Conservation (phyloP, 495 filamentous ascomycete species). For the Delitschia confertaspora region DNA sequence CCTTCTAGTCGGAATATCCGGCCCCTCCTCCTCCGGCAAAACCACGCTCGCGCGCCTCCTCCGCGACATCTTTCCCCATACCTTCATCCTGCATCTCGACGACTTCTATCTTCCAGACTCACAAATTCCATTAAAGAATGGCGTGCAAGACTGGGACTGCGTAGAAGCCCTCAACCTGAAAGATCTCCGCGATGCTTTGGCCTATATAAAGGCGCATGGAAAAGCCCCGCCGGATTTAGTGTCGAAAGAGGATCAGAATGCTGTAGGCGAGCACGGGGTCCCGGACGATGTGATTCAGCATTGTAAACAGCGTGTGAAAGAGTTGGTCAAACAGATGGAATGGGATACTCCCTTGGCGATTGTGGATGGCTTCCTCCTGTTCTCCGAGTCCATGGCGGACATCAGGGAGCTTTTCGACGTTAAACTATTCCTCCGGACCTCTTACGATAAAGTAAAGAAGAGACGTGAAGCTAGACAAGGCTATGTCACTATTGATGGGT, state of each 20-base stretch:
- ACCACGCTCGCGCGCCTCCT: constrained; percentile 39
- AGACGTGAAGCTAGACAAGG: constrained; percentile 65
- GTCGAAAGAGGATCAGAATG: constrained; percentile 72
- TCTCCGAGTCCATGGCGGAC: constrained; percentile 33
- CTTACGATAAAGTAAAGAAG: constrained; percentile 49
- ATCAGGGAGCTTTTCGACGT: constrained; percentile 57
- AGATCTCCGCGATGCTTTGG: constrained; percentile 51
- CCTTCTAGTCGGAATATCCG: constrained; percentile 60
- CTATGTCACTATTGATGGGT: constrained; percentile 80
- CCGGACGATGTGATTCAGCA: constrained; percentile 34
- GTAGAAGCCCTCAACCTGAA: constrained; percentile 59
- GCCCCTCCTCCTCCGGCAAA: constrained; percentile 37
- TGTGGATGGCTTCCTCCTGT: constrained; percentile 81
- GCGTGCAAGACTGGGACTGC: constrained; percentile 82
- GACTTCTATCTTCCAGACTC: constrained; percentile 80
- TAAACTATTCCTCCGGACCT: constrained; percentile 63
- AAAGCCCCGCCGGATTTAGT: constrained; percentile 52
- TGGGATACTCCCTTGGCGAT: constrained; percentile 41
- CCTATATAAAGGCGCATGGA: constrained; percentile 57
- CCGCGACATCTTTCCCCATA: constrained; percentile 37
- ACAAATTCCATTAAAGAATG: constrained; percentile 50
- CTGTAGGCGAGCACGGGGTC: constrained; percentile 44
- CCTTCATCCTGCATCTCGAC: constrained; percentile 82
- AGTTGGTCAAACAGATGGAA: constrained; percentile 10
- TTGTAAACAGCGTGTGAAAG: constrained; percentile 30